phyloP scores from a whole-genome alignment of 495 filamentous ascomycete genomes.

The Podospora fimiseda region DNA sequence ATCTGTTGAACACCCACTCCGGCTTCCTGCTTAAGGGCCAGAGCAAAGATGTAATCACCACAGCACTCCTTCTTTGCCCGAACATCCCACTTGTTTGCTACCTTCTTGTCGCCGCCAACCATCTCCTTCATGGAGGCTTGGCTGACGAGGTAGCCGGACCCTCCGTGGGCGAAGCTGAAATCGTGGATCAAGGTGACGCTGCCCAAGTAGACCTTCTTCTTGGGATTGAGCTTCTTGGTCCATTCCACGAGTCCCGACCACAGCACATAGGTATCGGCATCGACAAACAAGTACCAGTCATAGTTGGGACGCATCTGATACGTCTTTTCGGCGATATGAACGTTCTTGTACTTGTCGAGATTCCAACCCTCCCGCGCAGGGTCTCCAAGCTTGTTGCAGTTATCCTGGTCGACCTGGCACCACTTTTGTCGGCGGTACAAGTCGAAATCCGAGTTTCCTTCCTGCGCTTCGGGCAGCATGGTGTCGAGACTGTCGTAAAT shows the following conservation, averaged over 20 bases:
- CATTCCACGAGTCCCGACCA: slow-evolving; percentile 56
- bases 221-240: slow-evolving; percentile 46
- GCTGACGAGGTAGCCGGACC: slow-evolving; percentile 61
- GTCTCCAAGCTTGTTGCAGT: slow-evolving; percentile 31
- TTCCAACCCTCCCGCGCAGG: slow-evolving; percentile 40
- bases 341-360: slow-evolving; percentile 44
- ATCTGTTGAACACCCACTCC: slow-evolving; percentile 26
- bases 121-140: slow-evolving; percentile 46
- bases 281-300: slow-evolving; percentile 65
- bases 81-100: slow-evolving; percentile 47
- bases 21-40: slow-evolving; percentile 48
- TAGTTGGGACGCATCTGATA: slow-evolving; percentile 41
- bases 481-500: slow-evolving; percentile 49
- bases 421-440: slow-evolving; percentile 46
- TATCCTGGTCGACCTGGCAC: slow-evolving; percentile 36
- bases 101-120: slow-evolving; percentile 30
- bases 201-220: slow-evolving; percentile 50
- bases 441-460: slow-evolving; percentile 45
- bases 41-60: slow-evolving; percentile 59
- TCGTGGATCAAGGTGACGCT: slow-evolving; percentile 50
- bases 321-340: slow-evolving; percentile 40
- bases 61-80: slow-evolving; percentile 55
- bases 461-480: slow-evolving; percentile 30
- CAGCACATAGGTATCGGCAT: slow-evolving; percentile 61
- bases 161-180: slow-evolving; percentile 59